A percentile compares a stretch with the other conserved stretches of the same genome.
Conservation (phyloP, 148 eudicot species). For the Linanthus parryae region DNA sequence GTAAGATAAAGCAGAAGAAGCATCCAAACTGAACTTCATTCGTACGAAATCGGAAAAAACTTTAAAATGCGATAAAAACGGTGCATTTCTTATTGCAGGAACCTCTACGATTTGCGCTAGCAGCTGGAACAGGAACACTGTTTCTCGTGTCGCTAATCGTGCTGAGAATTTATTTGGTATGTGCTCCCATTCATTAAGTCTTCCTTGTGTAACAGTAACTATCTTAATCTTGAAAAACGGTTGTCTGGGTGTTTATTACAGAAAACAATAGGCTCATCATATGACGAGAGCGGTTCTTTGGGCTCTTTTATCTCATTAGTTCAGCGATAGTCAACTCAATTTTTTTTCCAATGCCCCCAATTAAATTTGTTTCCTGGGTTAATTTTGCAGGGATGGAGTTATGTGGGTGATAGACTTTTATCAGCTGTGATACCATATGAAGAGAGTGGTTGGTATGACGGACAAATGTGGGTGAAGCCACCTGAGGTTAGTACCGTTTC, state of each 20-base stretch:
- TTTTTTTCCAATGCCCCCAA: too few relatives aligned
- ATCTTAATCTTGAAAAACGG: too few relatives aligned
- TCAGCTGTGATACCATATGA: constrained; percentile 95
- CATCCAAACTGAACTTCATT: too few relatives aligned
- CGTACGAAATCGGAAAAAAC: background rate
- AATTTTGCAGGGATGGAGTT: constrained; percentile 84
- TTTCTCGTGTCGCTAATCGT: constrained; percentile 78
- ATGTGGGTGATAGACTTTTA: constrained; percentile 88
- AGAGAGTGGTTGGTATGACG: constrained; percentile 97
- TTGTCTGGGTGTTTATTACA: too few relatives aligned
- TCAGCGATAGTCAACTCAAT: too few relatives aligned
- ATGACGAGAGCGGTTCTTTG: too few relatives aligned
- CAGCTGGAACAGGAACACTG: constrained; percentile 89
- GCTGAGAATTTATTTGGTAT: constrained; percentile 91
- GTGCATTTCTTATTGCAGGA: constrained; percentile 49
- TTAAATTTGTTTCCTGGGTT: background rate
- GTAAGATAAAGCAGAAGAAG: constrained; percentile 23
- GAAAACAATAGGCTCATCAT: too few relatives aligned
- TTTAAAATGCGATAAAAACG: background rate
- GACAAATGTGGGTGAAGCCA: constrained; percentile 99
- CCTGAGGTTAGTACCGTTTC: constrained; percentile 59
- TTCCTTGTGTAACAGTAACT: too few relatives aligned
- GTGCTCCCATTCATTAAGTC: too few relatives aligned
- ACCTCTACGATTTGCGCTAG: constrained; percentile 67
- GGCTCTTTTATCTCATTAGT: too few relatives aligned